Base-by-base conservation (phyloP, 768 basidiomycete genomes). In the Lyophyllum decastes region DNA sequence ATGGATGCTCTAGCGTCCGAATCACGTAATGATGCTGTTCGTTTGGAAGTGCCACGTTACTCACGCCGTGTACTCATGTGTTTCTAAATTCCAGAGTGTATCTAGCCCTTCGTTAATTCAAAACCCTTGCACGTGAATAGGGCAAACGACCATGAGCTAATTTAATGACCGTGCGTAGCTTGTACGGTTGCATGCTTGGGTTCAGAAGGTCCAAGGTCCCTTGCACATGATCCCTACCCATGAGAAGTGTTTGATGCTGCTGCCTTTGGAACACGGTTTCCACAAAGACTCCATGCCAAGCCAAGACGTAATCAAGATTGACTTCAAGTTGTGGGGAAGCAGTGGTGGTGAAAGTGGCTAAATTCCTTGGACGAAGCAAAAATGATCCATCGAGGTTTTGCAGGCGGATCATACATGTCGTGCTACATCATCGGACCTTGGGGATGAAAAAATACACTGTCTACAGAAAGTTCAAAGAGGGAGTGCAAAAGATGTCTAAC, bases 381-480 rank as follows among this genome's bases (percentile, higher is more conserved):
- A 38, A 38, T 7, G 24, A 24, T 16, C n/a, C 7, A 6, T 8
- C 17, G 26, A 4, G 49, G 34, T 24, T 19, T 51, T 4, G 24
- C 9, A 47, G 46, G 46, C 25, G 25, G 17, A 49, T 33, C 30
- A 49, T 30, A 3, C 14, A 21, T 34, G 14, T 35, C 40, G 34
- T 49, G 55, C 66, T 73, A 78, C 73, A 78, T 76, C 75, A 80
- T 76, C 61, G 77, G 78, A 70, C 78, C 80, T 80, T 76, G 54
- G 64, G 57, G 58, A 58, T 69, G 55, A 51, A 64, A 60, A 62
- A 53, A 62, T 61, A 57, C 35, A 50, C 38, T 67, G 49, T 61
- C 65, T 59, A 66, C 58, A 63, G 47, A 49, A 49, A 40, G 52
- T 41, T 41, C 40, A 16, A 19, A 58, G 45, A 51, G 65, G 61